Evolutionary conservation across 1,284 basidiomycete species (phyloP), one percentile per base, ranked within the genome.

Genomic region (Leccinum laetum): DNA sequence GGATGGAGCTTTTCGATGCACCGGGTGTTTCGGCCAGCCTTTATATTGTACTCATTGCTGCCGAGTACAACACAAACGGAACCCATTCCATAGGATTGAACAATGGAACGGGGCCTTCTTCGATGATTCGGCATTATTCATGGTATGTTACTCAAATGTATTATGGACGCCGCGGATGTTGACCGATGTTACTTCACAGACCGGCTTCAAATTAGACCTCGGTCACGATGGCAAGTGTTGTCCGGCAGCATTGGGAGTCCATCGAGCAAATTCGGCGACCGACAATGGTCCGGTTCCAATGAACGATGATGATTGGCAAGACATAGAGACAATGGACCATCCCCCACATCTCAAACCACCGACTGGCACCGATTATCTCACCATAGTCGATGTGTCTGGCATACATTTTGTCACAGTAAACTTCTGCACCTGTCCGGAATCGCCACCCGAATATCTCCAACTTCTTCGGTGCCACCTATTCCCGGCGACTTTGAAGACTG

Each of bases 391-490:
- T 32, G 55, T 56, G 24, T 57, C 52, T 7, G 52, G 52, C 52
- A 26, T 55, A 55, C 21, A 55, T 9, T 55, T 26, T 26, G 5
- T 24, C 52, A 16, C 24, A 5, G 52, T 55, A 6, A 55, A 35
- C n/a, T 32, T 35, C 10, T n/a, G 26, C 29, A 35, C 56, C n/a
- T 32, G 56, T 35, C 10, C 10, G 13, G 56, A 18, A 18, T 57
- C 56, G 5, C 29, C n/a, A 16, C 63, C 79, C 6, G 62, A 73
- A 3, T 32, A 57, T 32, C 16, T 57, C 4, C 55, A 57, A n/a
- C 55, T 57, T 3, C 29, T 57, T 11, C 24, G 13, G 3, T 29
- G 10, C 26, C 13, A 10, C 6, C 16, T 56, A 4, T 56, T 56
- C 16, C 55, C 26, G 3, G 24, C 29, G 7, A 56, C 55, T 5